A percentile compares a stretch with the other conserved stretches of the same genome.
Conservation (phyloP, 139 green algal genomes). For the Closterium sp. region DNA sequence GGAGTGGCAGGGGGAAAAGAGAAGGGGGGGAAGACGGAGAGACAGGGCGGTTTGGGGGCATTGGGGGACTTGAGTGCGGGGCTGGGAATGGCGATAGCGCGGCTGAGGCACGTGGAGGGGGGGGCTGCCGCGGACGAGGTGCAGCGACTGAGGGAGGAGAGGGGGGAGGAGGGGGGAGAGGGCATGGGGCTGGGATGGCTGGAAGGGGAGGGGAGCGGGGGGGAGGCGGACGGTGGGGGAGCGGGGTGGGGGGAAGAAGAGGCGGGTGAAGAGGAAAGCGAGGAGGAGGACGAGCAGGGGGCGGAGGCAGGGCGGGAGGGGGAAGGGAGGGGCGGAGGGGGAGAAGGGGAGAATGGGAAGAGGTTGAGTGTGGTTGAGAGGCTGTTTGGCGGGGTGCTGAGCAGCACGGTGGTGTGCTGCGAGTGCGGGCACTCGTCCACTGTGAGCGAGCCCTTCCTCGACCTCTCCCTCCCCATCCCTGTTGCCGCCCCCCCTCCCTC, state of each 20-base stretch:
- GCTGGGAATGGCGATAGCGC: neutral
- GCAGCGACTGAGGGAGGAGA: slow-evolving; percentile 42
- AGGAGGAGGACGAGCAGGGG: slow-evolving; percentile 64
- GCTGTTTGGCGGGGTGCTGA: slow-evolving; percentile 80
- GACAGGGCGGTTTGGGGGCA: too few species aligned
- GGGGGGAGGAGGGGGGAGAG: neutral
- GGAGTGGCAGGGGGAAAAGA: neutral
- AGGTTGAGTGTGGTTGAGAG: slow-evolving; percentile 69
- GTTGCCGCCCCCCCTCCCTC: neutral
- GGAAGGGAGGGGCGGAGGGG: neutral
- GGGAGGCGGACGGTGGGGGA: neutral
- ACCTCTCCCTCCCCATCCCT: slow-evolving; percentile 86
- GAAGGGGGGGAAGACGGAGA: neutral
- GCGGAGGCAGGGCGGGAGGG: neutral
- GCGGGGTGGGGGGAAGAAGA: slow-evolving; percentile 10
- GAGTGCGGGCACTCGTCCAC: slow-evolving; percentile 75
- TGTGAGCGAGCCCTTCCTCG: slow-evolving; percentile 88
- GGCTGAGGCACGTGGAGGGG: neutral
- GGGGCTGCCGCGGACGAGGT: neutral
- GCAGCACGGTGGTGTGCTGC: slow-evolving; percentile 76
- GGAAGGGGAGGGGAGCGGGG: neutral
- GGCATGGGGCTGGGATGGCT: slow-evolving; percentile 2
- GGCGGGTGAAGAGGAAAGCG: neutral
- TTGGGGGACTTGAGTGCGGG: neutral
- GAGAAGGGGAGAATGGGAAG: slow-evolving; percentile 10